phyloP scores from a whole-genome alignment of 805 yeast species.

The Candida xiaguanensis region DNA sequence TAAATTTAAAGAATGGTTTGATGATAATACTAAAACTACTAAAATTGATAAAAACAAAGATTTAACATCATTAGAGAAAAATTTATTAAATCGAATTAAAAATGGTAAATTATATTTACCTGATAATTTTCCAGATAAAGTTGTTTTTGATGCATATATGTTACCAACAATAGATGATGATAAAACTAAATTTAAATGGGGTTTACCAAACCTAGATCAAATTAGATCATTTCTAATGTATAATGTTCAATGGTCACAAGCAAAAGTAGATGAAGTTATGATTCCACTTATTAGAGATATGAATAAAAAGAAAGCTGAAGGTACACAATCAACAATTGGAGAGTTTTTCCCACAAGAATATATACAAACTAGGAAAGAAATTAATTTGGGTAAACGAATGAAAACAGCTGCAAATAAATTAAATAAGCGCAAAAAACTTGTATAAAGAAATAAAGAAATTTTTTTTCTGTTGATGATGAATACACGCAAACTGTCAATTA shows the following conservation, averaged over 20 bases:
- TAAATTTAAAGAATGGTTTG: constrained; percentile 55
- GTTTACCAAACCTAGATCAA: constrained; percentile 78
- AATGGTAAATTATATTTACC: constrained; percentile 53
- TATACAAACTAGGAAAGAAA: constrained; percentile 42
- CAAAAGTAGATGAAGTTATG: constrained; percentile 73
- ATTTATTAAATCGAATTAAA: constrained; percentile 53
- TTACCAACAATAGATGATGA: constrained; percentile 85
- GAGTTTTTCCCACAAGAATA: constrained; percentile 67
- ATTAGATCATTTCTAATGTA: constrained; percentile 65
- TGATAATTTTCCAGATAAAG: constrained; percentile 63
- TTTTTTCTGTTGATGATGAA: background rate
- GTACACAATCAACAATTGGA: constrained; percentile 55
- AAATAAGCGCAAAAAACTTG: constrained; percentile 20
- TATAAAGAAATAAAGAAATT: background rate
- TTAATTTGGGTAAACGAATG: constrained; percentile 58
- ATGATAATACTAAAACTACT: constrained; percentile 34
- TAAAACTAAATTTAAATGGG: constrained; percentile 80
- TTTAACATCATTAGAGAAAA: constrained; percentile 51
- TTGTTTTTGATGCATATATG: constrained; percentile 69
- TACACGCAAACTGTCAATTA: background rate
- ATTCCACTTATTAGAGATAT: constrained; percentile 81
- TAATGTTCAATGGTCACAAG: constrained; percentile 77
- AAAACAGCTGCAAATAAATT: constrained; percentile 53
- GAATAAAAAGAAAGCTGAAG: constrained; percentile 56
- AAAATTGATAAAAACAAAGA: constrained; percentile 34